Evolutionary conservation across 2,329 filamentous ascomycete genomes (phyloP).

Genomic region (Beauveria asiatica): DNA sequence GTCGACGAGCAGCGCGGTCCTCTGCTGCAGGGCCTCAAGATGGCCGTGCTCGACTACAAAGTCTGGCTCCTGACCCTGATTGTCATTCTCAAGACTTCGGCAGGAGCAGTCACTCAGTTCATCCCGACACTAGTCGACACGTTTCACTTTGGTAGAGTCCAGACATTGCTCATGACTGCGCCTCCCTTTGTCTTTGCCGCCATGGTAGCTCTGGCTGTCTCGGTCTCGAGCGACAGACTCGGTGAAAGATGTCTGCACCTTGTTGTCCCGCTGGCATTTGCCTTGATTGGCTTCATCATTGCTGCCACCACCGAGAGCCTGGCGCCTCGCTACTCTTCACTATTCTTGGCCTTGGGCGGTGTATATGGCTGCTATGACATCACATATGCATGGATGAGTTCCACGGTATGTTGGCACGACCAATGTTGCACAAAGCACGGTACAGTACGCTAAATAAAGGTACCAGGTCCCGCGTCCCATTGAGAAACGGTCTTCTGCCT

Average conservation of each 20-base stretch:
- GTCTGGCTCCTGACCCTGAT: conserved; percentile 47
- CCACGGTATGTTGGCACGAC: conserved; percentile 16
- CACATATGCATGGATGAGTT: conserved; percentile 12
- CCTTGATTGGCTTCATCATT: conserved; percentile 58
- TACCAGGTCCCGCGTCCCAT: conserved; percentile 53
- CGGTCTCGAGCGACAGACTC: conserved; percentile 62
- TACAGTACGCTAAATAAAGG: background rate
- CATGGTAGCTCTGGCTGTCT: conserved; percentile 54
- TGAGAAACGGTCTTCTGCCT: conserved; percentile 55
- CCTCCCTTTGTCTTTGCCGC: conserved; percentile 58
- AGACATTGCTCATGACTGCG: conserved; percentile 53
- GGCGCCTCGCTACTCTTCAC: conserved; percentile 47
- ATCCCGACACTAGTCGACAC: conserved; percentile 63
- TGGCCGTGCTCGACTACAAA: conserved; percentile 51
- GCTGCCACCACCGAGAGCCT: conserved; percentile 52
- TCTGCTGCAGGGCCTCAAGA: conserved; percentile 43
- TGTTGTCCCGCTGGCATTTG: conserved; percentile 50
- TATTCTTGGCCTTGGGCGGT: conserved; percentile 8
- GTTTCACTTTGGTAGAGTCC: conserved; percentile 52
- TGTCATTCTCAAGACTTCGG: conserved; percentile 45
- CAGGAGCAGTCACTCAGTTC: conserved; percentile 57
- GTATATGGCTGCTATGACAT: conserved; percentile 11
- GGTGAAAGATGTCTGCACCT: conserved; percentile 66
- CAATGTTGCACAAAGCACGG: background rate
- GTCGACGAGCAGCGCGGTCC: conserved; percentile 31